Base-by-base conservation (phyloP, 768 basidiomycete species). In the Paxillus rubicundulus region DNA sequence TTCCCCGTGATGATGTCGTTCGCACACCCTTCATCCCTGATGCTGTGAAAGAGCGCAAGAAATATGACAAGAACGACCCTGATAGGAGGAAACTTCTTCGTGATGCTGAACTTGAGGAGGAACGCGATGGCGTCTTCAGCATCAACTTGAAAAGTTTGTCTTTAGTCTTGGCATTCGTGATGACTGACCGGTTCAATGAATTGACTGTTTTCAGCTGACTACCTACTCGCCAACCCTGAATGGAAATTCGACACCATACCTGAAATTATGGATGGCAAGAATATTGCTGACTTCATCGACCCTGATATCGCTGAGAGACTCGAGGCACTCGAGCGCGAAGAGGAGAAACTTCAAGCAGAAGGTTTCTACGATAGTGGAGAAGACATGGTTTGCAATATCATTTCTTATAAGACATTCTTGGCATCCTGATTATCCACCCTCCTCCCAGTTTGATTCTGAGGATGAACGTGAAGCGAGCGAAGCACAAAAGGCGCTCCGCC, bases 231-330 rank as follows among this genome's bases (percentile, higher is more conserved):
- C 20, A 85, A 97, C 66, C 84, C 89, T 34, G 87, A 90, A 40
- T 99, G 97, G 97, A 99, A 97, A 76, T 77, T 84, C 74, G 97
- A 99, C 65, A 78, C 83, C 58, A 88, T 98, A n/a, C 97, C 97
- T n/a, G 97, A 99, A 70, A 91, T 99, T 64, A 85, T 92, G 86
- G 85, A 98, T 60, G 97, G 97, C 74, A 98, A 98, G 82, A 99
- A 99, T 74, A 74, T 98, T 47, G 96, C 95, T 20, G 97, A 99
- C 77, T 99, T 99, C 56, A 90, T 98, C 70, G 96, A 98, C 70
- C 89, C 93, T 18, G 97, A 99, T 64, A 98, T 99, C 55, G 86
- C 84, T 17, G 95, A 95, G 72, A 96, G 94, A 72, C 85, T 99
- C 43, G 96, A 98, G 64, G 96, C 93, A 12, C 84, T 99, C 52